Base-by-base conservation (phyloP, 2,329 filamentous ascomycete genomes). In the Scedosporium minutisporum region DNA sequence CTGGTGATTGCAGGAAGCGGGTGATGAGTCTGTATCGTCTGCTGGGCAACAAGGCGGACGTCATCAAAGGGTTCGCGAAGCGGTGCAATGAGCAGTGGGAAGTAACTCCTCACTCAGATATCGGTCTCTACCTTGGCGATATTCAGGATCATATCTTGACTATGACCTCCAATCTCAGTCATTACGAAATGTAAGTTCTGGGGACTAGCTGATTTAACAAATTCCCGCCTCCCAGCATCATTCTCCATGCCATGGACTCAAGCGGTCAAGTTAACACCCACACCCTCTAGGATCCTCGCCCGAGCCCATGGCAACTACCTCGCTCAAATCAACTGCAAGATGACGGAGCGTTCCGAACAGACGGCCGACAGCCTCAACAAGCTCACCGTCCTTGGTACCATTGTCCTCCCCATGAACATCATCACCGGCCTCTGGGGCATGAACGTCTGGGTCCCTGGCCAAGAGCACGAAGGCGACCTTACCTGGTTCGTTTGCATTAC, bases 101-200 rank as follows among this genome's bases (percentile, higher is more conserved):
- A 69, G 90, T 99, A 64, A 93, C 95, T 5, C 95, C 95, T 10
- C 85, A 93, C 65, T 95, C 90, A 41, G 95, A 99, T 73, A 97
- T 99, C 72, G 95, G 95, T n/a, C 77, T 99, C 61, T 99, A 97
- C 75, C 79, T 99, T 64, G 95, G 95, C 65, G 95, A 99, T 77
- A 99, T 99, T 66, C 95, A 99, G 74, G 95, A 99, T 78, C 95
- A 99, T 73, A 97, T 99, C 68, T 87, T 99, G 68, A 99, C 95
- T 66, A 99, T 99, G 95, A 97, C 93, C 44, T 90, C 89, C 60
- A 99, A 97, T 72, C 77, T 99, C 71, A 89, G 87, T 67, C 95
- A 99, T 73, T 97, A 97, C 71, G 95, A 99, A 76, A 96, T 93
- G 90, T 95, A 80, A 70, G 87, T 80, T 38, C 33, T 3, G 33